Evolutionary conservation across 2,329 filamentous ascomycete genomes (phyloP).

Genomic region (Fusarium sublunatum): DNA sequence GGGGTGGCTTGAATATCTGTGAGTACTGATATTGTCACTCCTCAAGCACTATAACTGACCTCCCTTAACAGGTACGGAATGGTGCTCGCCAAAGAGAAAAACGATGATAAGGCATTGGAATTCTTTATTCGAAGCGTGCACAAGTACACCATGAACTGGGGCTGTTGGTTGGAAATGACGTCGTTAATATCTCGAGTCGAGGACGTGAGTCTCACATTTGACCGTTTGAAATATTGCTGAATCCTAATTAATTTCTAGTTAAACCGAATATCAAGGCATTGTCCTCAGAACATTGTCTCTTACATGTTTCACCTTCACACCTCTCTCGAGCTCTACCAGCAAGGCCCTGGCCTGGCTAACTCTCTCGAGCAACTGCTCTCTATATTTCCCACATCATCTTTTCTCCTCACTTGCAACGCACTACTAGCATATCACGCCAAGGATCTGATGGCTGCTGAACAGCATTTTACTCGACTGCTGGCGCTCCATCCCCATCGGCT

Average conservation of each 20-base stretch:
- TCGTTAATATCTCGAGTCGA: slow-evolving; percentile 82
- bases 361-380: slow-evolving; percentile 80
- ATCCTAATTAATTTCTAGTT: slow-evolving; percentile 61
- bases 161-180: slow-evolving; percentile 93
- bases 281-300: slow-evolving; percentile 91
- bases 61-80: slow-evolving; percentile 75
- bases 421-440: slow-evolving; percentile 92
- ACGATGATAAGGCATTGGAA: slow-evolving; percentile 83
- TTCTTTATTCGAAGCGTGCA: slow-evolving; percentile 92
- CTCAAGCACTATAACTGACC: slow-evolving; percentile 6
- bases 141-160: slow-evolving; percentile 95
- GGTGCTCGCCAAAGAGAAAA: slow-evolving; percentile 89
- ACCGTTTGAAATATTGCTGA: slow-evolving; percentile 38
- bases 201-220: slow-evolving; percentile 68
- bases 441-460: slow-evolving; percentile 74
- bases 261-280: slow-evolving; percentile 74
- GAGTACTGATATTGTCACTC: slow-evolving; percentile 42
- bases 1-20: slow-evolving; percentile 92
- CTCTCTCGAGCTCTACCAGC: slow-evolving; percentile 91
- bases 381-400: slow-evolving; percentile 90
- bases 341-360: slow-evolving; percentile 77
- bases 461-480: slow-evolving; percentile 81
- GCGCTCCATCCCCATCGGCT: slow-evolving; percentile 80
- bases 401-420: slow-evolving; percentile 89
- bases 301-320: slow-evolving; percentile 94